Conservation (phyloP, 2,329 filamentous ascomycete species). For the Chrysoporthe puriensis region DNA sequence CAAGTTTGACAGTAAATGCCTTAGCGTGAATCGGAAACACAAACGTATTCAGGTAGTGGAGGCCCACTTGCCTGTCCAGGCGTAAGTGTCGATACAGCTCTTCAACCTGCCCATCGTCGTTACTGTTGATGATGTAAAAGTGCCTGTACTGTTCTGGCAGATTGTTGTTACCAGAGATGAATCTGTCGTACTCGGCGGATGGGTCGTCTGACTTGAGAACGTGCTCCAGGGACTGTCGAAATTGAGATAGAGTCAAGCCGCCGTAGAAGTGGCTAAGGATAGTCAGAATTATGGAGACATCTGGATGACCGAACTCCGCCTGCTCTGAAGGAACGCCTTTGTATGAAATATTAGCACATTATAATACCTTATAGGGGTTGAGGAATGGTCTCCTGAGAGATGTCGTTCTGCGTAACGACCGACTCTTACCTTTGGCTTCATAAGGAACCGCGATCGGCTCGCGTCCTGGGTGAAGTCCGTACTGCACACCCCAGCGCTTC, state of each 20-base stretch:
- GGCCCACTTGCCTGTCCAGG: constrained; percentile 53
- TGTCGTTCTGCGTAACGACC: background rate
- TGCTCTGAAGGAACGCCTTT: constrained; percentile 60
- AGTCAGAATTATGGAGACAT: constrained; percentile 68
- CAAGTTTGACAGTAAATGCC: constrained; percentile 65
- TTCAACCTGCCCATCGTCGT: constrained; percentile 55
- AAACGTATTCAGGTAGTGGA: constrained; percentile 65
- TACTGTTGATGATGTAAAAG: constrained; percentile 62
- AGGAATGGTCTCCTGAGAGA: too few species aligned
- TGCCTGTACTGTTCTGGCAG: constrained; percentile 52
- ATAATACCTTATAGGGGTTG: too few species aligned
- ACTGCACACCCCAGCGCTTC: constrained; percentile 71
- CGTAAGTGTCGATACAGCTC: constrained; percentile 56
- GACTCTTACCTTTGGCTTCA: constrained; percentile 54
- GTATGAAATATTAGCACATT: too few species aligned
- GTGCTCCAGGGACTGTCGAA: constrained; percentile 52
- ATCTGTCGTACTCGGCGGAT: constrained; percentile 57
- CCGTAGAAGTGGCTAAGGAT: constrained; percentile 70
- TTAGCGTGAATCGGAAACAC: constrained; percentile 69
- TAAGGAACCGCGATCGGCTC: constrained; percentile 69
- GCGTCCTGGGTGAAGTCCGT: constrained; percentile 58
- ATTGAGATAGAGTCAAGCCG: constrained; percentile 54
- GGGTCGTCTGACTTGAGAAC: constrained; percentile 61
- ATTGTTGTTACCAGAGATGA: constrained; percentile 42
- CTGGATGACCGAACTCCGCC: constrained; percentile 70